Base-by-base conservation (phyloP, 2,329 filamentous ascomycete species). In the Onygena corvina region DNA sequence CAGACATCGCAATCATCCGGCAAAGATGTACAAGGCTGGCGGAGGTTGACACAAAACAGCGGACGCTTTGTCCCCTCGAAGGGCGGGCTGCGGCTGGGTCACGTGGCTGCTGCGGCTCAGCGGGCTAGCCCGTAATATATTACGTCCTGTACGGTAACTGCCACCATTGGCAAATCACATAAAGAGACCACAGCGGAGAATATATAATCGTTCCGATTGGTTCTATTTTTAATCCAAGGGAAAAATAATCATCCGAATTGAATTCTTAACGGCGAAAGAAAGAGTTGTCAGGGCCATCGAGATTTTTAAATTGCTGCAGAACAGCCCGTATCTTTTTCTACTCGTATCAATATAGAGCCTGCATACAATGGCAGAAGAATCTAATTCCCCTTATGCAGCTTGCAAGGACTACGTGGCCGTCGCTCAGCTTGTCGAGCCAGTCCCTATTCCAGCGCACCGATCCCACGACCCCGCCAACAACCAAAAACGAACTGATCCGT, bases 401-500 rank as follows among this genome's bases (percentile, higher is more conserved):
- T 47, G 50, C 20, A 54, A 57, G 30, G 62, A 66, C 49, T 59
- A 65, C 36, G 51, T 57, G 18, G 57, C 55, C 7, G 54, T 66
- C 49, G 60, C 62, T n/a, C 61, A 64, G 58, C 71, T 73, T 45
- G 74, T 77, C 27, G 71, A 63, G 42, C 67, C 67, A 5, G 62
- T 61, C 9, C 75, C 78, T 49, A 65, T 80, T 36, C 33, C 46
- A 16, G 30, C 46, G 30, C 78, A 84, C 59, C 79, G 81, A 56
- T 86, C 83, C 18, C 83, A 89, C 60, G 64, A 68, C 58, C 80
- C 84, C 33, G 59, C 72, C 52, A 81, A 83, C 65, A 92, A 88
- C 65, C 73, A 84, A 69, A 96, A 96, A 71, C 79, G 87, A 59
- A 85, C 72, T 62, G 88, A 95, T 62, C 92, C 92, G 14, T 98